These are phyloP conservation scores for Pseudotulostoma volvatum DNA, from an alignment of 495 filamentous ascomycete genomes.

Conservation along the genomic window DNA sequence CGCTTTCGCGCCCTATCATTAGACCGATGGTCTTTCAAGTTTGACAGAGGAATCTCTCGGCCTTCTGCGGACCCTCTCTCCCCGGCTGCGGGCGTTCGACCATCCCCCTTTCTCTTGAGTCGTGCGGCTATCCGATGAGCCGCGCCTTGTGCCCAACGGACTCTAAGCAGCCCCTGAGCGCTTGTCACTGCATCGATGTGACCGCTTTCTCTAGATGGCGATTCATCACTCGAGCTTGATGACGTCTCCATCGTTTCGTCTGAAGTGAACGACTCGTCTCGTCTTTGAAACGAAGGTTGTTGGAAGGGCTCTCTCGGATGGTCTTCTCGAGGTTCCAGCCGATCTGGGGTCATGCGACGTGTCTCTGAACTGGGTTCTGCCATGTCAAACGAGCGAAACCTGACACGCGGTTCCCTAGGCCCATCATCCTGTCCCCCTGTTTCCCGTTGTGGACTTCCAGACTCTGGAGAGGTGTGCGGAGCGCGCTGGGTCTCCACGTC, in stretches of 20 bases:
- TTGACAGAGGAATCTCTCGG: constrained; percentile 11
- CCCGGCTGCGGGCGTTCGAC: background rate
- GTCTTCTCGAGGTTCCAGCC: background rate
- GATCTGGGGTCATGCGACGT: background rate
- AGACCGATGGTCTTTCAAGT: constrained; percentile 17
- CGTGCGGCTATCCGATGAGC: constrained; percentile 1
- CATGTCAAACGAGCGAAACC: constrained; percentile 1
- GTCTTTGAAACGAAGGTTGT: background rate
- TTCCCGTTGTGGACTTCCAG: background rate
- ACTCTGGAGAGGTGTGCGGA: background rate
- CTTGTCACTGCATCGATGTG: background rate
- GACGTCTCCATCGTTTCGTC: constrained; percentile 1
- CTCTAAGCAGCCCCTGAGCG: background rate
- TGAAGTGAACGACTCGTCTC: background rate
- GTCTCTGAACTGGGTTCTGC: constrained; percentile 1
- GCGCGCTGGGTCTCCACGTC: background rate
- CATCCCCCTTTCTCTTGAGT: background rate
- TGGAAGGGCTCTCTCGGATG: constrained; percentile 5
- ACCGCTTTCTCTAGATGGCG: background rate
- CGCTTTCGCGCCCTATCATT: constrained; percentile 13
- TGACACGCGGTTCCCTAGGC: constrained; percentile 1
- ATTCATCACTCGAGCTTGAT: background rate
- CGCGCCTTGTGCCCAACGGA: background rate
- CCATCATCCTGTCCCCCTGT: background rate
- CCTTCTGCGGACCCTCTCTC: constrained; percentile 12